A percentile compares a stretch with the other conserved stretches of the same genome.
Conservation (phyloP, 1,139 yeast species). For the Blastobotrys indianensis region DNA sequence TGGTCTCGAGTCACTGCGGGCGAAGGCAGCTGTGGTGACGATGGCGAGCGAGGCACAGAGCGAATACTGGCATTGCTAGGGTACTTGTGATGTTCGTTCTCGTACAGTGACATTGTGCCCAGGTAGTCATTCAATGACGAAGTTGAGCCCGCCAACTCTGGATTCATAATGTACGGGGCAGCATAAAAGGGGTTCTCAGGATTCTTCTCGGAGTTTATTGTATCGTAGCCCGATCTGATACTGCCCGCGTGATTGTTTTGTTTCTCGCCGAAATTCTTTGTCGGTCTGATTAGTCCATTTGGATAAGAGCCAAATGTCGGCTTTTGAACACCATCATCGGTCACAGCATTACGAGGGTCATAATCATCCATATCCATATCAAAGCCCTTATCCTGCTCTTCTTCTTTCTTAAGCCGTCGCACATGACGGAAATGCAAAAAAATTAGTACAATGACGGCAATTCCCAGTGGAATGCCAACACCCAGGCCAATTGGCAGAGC, state of each 20-base stretch:
- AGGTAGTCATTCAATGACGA: constrained; percentile 25
- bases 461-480: constrained; percentile 34
- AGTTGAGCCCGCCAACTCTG: constrained; percentile 22
- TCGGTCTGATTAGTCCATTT: neutral
- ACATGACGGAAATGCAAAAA: constrained; percentile 33
- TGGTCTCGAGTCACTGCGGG: neutral
- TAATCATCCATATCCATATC: constrained; percentile 29
- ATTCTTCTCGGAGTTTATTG: constrained; percentile 7
- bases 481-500: constrained; percentile 37
- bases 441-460: constrained; percentile 30
- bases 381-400: constrained; percentile 32
- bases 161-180: constrained; percentile 21
- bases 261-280: constrained; percentile 4
- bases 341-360: constrained; percentile 9
- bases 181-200: constrained; percentile 22
- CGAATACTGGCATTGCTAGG: constrained; percentile 1
- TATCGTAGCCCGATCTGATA: too few species aligned
- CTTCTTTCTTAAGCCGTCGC: constrained; percentile 32
- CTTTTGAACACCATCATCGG: neutral
- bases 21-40: constrained; percentile 1
- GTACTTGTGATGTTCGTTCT: constrained; percentile 9
- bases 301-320: neutral
- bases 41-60: constrained; percentile 2
- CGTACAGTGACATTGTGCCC: constrained; percentile 19
- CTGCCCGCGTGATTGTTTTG: constrained; percentile 3